phyloP scores from a whole-genome alignment of 306 rosid genomes.

The Betula pendula region DNA sequence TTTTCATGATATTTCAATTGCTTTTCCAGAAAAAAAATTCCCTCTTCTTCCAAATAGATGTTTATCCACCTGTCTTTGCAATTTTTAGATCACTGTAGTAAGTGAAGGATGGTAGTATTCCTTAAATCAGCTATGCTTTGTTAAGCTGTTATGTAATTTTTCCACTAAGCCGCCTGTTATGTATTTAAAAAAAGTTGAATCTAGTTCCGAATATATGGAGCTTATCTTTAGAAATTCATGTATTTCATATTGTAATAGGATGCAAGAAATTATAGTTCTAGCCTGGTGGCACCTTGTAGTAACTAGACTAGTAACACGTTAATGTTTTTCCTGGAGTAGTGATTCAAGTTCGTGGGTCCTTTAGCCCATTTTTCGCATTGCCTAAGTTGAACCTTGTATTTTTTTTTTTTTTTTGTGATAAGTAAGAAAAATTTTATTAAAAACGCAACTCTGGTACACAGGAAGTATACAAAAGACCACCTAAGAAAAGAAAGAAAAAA shows the following conservation, averaged over 20 bases:
- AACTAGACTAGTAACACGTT: not conserved
- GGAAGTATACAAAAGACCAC: no score
- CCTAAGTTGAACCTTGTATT: not conserved
- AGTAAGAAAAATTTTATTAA: no score
- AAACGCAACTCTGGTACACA: no score
- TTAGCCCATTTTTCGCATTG: not conserved
- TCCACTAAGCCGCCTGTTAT: no score
- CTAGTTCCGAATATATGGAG: not conserved
- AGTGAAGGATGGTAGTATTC: no score
- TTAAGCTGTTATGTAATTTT: not conserved
- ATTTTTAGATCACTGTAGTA: not conserved
- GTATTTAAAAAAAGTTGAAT: not conserved
- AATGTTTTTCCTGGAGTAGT: not conserved
- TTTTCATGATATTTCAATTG: no score
- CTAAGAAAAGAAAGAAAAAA: no score
- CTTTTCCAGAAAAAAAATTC: no score
- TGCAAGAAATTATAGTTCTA: not conserved
- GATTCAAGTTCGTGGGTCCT: not conserved
- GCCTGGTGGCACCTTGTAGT: not conserved
- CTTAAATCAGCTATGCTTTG: not conserved
- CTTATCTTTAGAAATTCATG: not conserved
- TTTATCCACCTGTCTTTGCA: no score
- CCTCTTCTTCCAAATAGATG: no score
- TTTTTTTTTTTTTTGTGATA: no score
- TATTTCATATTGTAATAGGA: not conserved